Evolutionary conservation across 179 eudicot genomes (phyloP), one percentile per base, ranked within the genome.

Genomic region (Corrigiola litoralis): DNA sequence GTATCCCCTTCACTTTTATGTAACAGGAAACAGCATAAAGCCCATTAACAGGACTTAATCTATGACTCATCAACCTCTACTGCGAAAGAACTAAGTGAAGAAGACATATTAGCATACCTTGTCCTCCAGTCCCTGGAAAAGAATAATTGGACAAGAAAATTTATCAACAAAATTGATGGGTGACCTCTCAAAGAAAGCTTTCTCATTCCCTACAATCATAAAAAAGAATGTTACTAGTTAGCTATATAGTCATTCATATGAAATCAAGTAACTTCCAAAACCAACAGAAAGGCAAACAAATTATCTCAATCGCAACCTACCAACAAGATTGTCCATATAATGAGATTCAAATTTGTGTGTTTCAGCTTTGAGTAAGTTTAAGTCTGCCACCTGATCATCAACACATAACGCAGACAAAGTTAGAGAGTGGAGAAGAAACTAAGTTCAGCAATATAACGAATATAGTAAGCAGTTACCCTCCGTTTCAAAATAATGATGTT

Each of bases 111-210:
- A n/a, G n/a, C n/a, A n/a, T 82, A 90, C 97, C 95, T 83, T 90
- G 79, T 94, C 99, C 37, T 94, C 99, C 72, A 90, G 67, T 50
- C 99, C 99, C 82, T 94, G 99, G 71, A 94, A 89, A 61, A 90
- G 80, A 56, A 94, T 83, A 56, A 90, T 81, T 36, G 99, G 99
- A 72, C 99, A 86, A 62, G 99, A 94, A 80, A 94, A 90, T 33
- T 77, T 68, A 65, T 84, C 87, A 59, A 79, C 97, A 70, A 77
- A 83, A 75, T 94, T 90, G 84, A 90, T 90, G 48, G 99, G 99
- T 13, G 94, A 80, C 66, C 94, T 83, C 74, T 86, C 91, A 81
- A 75, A 74, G 78, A 72, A 94, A 25, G 80, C 87, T 52, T 77
- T 76, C 68, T 87, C 91, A 71, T 57, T 67, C 67, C 99, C 99